Percentiles rank a stretch among this genome's conserved stretches.
phyloP scores from a whole-genome alignment of 1,284 basidiomycete genomes.

The Violaceomyces palustris region DNA sequence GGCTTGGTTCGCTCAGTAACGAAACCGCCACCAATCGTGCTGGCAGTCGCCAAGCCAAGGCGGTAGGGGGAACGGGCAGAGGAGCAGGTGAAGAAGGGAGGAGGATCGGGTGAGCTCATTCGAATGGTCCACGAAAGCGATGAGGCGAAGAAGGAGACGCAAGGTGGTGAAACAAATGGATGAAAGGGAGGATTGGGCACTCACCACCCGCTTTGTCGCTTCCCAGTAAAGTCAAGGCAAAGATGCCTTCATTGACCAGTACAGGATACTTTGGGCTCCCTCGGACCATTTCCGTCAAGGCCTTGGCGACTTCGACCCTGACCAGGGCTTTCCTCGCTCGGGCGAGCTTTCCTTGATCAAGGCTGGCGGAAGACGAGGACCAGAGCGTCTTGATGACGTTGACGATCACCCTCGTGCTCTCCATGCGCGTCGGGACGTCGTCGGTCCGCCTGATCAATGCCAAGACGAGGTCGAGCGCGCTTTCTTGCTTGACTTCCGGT shows the following conservation, averaged over 20 bases:
- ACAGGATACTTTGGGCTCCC: constrained; percentile 74
- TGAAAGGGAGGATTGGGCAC: too few relatives aligned
- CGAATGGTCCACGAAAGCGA: too few relatives aligned
- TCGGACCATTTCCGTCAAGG: constrained; percentile 68
- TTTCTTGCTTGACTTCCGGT: constrained; percentile 1
- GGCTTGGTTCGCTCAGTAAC: constrained; percentile 18
- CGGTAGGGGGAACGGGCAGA: background rate
- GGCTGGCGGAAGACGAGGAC: constrained; percentile 3
- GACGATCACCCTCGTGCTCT: constrained; percentile 80
- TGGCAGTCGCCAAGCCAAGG: background rate
- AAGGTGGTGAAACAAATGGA: too few relatives aligned
- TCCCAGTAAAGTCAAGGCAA: constrained; percentile 73
- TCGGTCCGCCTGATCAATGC: constrained; percentile 73
- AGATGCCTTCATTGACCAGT: constrained; percentile 80
- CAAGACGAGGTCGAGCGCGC: constrained; percentile 56
- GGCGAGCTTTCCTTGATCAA: background rate
- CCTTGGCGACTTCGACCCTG: constrained; percentile 37
- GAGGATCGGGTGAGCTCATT: too few relatives aligned
- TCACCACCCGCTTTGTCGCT: constrained; percentile 64
- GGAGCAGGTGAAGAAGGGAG: too few relatives aligned
- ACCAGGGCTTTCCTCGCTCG: constrained; percentile 9
- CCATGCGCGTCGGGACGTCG: constrained; percentile 75
- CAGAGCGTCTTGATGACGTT: constrained; percentile 61
- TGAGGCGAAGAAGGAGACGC: background rate
- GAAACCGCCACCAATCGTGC: constrained; percentile 22